A percentile compares a stretch with the other conserved stretches of the same genome.
Conservation (phyloP, 495 filamentous ascomycete genomes). For the Sordaria brevicollis region DNA sequence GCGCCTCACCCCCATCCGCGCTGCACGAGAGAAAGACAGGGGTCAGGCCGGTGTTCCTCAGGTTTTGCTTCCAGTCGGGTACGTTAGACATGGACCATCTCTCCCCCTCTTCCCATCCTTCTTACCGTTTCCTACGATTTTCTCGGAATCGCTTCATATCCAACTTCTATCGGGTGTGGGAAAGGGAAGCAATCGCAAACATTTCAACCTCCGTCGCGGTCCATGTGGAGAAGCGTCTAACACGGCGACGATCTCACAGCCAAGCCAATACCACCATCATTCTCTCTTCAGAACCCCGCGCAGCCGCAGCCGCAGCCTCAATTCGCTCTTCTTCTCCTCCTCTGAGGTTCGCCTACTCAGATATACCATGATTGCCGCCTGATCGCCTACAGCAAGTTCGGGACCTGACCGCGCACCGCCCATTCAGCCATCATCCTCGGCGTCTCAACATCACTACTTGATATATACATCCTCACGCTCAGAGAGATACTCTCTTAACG, state of each 20-base stretch:
- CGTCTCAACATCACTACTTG: background rate
- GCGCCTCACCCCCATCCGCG: slow-evolving; percentile 1
- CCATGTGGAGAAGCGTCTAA: background rate
- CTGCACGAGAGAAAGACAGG: background rate
- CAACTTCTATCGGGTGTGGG: background rate
- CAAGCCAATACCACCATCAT: background rate
- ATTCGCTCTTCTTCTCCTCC: background rate
- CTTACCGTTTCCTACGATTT: background rate
- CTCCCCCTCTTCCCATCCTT: background rate
- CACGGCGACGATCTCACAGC: background rate
- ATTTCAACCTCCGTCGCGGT: background rate
- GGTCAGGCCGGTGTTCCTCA: background rate
- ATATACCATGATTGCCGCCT: slow-evolving; percentile 16
- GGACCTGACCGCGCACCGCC: slow-evolving; percentile 7
- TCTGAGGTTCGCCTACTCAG: background rate
- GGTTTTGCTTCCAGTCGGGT: background rate
- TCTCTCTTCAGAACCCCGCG: slow-evolving; percentile 2
- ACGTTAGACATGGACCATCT: background rate
- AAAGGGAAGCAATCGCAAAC: background rate
- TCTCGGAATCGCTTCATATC: background rate
- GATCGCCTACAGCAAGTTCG: background rate
- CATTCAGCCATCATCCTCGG: background rate
- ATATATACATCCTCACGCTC: slow-evolving; percentile 11
- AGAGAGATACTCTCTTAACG: background rate
- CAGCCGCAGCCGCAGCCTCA: slow-evolving; percentile 9